These are phyloP conservation scores for Gynochthodes officinalis DNA, from an alignment of 257 asterid genomes.

Conservation along the genomic window DNA sequence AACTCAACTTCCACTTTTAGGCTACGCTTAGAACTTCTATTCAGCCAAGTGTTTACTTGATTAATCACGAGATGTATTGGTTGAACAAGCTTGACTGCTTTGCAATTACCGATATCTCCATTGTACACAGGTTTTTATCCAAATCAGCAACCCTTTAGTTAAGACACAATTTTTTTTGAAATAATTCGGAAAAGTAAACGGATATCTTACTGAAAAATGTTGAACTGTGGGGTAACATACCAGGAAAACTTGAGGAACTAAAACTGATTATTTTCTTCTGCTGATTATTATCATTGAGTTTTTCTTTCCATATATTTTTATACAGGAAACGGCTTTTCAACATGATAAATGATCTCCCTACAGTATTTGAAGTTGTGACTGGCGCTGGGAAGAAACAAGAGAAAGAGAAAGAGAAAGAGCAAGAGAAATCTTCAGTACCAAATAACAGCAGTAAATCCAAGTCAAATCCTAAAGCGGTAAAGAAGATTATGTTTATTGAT, in stretches of 20 bases:
- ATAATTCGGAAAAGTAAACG: background rate
- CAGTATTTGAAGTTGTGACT: slow-evolving; percentile 69
- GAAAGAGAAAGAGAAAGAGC: slow-evolving; percentile 58
- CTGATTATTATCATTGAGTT: background rate
- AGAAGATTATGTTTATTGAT: background rate
- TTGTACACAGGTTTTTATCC: background rate
- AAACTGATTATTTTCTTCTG: background rate
- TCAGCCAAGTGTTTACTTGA: background rate
- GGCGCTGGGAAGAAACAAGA: slow-evolving; percentile 61
- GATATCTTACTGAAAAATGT: background rate
- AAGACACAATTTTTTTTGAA: background rate
- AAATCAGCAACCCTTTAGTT: background rate
- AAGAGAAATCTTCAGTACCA: slow-evolving; percentile 56
- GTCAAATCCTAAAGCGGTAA: slow-evolving; percentile 56
- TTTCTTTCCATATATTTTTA: slow-evolving; percentile 14
- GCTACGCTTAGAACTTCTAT: background rate
- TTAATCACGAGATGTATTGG: background rate
- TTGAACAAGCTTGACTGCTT: background rate
- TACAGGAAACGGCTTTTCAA: slow-evolving; percentile 73
- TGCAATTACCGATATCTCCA: background rate
- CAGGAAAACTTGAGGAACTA: background rate
- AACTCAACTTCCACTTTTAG: background rate
- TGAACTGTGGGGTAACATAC: background rate
- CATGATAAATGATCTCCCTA: slow-evolving; percentile 75
- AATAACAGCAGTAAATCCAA: slow-evolving; percentile 50